phyloP scores from a whole-genome alignment of 2,329 filamentous ascomycete genomes.

The Immersiporthe knoxdaviesiana region DNA sequence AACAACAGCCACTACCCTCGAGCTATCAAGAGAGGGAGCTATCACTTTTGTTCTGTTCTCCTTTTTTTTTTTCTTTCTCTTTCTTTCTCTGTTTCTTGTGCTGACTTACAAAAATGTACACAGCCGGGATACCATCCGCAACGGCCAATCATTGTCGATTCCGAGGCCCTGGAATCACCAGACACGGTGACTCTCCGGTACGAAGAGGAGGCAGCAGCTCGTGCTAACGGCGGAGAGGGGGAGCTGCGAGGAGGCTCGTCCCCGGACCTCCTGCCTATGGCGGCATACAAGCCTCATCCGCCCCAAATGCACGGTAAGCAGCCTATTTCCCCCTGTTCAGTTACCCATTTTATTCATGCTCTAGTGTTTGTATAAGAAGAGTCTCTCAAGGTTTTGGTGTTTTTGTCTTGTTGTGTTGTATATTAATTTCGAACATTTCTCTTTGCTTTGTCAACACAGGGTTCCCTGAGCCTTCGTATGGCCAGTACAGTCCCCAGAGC shows the following conservation, averaged over 20 bases:
- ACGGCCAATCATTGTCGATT: conserved; percentile 60
- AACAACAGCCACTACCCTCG: too few species aligned
- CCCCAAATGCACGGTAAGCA: conserved; percentile 81
- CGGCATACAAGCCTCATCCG: conserved; percentile 78
- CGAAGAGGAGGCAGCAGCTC: conserved; percentile 57
- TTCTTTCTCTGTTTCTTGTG: not conserved
- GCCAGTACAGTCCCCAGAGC: conserved; percentile 53
- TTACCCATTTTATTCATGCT: too few species aligned
- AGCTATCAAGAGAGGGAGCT: too few species aligned
- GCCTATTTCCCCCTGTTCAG: conserved; percentile 12
- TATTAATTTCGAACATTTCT: conserved; percentile 6
- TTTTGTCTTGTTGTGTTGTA: not conserved
- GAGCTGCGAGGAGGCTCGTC: conserved; percentile 60
- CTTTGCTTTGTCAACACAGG: conserved; percentile 30
- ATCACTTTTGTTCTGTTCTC: too few species aligned
- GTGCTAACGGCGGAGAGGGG: conserved; percentile 51
- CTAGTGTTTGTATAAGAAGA: too few species aligned
- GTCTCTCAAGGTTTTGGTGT: too few species aligned
- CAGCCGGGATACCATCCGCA: conserved; percentile 59
- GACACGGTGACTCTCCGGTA: conserved; percentile 60
- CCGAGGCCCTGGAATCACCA: conserved; percentile 58
- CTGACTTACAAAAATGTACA: conserved; percentile 20
- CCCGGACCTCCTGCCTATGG: conserved; percentile 71
- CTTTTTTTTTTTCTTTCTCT: not conserved
- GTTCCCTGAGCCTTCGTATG: conserved; percentile 53